Evolutionary conservation across 1,139 yeast genomes (phyloP), one percentile per base, ranked within the genome.

Genomic region (Kurtzmaniella quercitrusa): DNA sequence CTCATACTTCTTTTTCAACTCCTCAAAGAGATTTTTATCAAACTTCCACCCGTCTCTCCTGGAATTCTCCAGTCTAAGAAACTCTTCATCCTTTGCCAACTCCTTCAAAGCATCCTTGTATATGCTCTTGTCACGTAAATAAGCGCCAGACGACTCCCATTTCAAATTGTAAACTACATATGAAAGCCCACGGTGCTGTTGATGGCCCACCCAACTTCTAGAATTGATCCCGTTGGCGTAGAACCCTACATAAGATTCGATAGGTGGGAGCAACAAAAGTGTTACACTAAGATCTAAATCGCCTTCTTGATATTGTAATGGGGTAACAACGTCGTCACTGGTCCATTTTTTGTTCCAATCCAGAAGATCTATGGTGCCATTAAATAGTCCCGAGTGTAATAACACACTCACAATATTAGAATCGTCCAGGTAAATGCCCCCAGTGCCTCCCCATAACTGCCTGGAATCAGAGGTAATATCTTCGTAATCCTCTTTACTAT

Each of bases 381-480:
- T 55, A 47, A 87, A 70, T 23, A 83, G 68, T 0, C 96, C 97
- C 48, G 79, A 65, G 56, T 93, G 98, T 48, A 81, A 76, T 47
- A 91, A 65, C 0, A 83, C 85, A 2, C 87, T 73, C 37, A 93
- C 74, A 3, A 91, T 67, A 59, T 93, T 96, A 1, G 95, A 85
- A 62, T 93, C 98, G 61, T 93, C 98, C 1, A 97, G 87, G 62
- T 91, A 93, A 2, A 93, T 70, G 1, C 75, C 76, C 29, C 68
- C 57, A 43, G 85, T 90, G 0, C 96, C 88, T 2, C 98, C 98
- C 98, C 98, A 93, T 1, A 90, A 57, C 44, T 79, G 77, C 37
- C 95, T 68, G 47, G 77, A 71, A 31, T 31, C 18, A 34, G 51
- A 41, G 16, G 51, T 44, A 15, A 58, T 58, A 14, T 70, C 65